Evolutionary conservation across 768 basidiomycete genomes (phyloP).

Genomic region (Mycena albidolilacea): DNA sequence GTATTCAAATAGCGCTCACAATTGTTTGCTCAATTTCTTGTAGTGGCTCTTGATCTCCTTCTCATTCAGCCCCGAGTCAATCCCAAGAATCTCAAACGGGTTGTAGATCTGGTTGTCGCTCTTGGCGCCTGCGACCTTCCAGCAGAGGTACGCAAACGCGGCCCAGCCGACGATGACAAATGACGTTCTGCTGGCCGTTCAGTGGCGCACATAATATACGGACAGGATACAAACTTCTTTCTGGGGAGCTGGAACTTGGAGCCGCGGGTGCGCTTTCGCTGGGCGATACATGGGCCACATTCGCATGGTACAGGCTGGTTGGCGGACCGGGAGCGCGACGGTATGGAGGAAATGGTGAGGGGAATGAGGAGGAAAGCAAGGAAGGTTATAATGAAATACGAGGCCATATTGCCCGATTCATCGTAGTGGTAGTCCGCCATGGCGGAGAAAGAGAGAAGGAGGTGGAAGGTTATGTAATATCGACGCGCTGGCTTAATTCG

Average conservation of each 20-base stretch:
- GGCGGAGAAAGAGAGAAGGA: slow-evolving; percentile 39
- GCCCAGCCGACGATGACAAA: slow-evolving; percentile 83
- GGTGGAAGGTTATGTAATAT: slow-evolving; percentile 12
- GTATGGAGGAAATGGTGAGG: slow-evolving; percentile 70
- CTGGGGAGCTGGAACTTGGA: slow-evolving; percentile 65
- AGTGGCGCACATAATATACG: slow-evolving; percentile 12
- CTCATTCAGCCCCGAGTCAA: slow-evolving; percentile 78
- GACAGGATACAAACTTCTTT: slow-evolving; percentile 60
- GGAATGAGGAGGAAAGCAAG: slow-evolving; percentile 89
- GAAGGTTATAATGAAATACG: slow-evolving; percentile 93
- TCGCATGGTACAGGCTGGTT: slow-evolving; percentile 66
- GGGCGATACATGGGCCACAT: slow-evolving; percentile 73
- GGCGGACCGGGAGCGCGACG: slow-evolving; percentile 49
- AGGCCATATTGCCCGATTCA: slow-evolving; percentile 88
- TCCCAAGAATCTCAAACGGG: slow-evolving; percentile 94
- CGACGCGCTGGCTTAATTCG: slow-evolving; percentile 11
- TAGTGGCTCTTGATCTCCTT: slow-evolving; percentile 97
- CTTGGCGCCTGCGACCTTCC: slow-evolving; percentile 71
- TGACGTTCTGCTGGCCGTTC: slow-evolving; percentile 61
- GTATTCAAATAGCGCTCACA: slow-evolving; percentile 62
- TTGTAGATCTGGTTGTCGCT: slow-evolving; percentile 85
- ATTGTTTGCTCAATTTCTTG: slow-evolving; percentile 91
- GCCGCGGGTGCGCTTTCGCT: slow-evolving; percentile 62
- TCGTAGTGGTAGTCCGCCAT: slow-evolving; percentile 92
- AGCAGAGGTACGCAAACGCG: slow-evolving; percentile 75